Conservation (phyloP, 2,329 filamentous ascomycete species). For the Pleurostoma richardsiae region DNA sequence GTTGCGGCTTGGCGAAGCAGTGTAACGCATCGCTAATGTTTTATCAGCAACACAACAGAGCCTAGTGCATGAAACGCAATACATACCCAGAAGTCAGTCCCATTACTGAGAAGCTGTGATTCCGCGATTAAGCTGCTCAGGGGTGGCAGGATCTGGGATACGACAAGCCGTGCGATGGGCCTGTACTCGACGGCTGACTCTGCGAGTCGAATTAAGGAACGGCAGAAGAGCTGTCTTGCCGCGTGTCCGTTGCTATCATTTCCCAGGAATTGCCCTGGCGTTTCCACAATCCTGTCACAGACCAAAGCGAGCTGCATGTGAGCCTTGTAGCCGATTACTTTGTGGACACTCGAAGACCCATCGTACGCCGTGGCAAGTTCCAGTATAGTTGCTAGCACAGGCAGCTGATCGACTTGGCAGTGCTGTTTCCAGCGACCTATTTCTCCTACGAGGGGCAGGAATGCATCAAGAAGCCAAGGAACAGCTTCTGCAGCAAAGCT, state of each 20-base stretch:
- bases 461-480: no score
- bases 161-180: constrained; percentile 16
- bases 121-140: constrained; percentile 10
- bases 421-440: no score
- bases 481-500: no score
- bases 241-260: constrained; percentile 4
- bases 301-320: no score
- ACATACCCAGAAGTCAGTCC: constrained; percentile 16
- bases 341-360: no score
- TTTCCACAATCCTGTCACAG: no score
- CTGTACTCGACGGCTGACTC: constrained; percentile 13
- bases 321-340: no score
- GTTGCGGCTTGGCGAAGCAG: constrained; percentile 3
- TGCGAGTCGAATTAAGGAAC: constrained; percentile 16
- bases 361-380: no score
- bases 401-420: no score
- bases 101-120: background rate
- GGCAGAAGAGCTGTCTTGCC: background rate
- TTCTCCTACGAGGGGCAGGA: no score
- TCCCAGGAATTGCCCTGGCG: no score
- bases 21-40: constrained; percentile 1
- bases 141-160: constrained; percentile 14
- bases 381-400: no score
- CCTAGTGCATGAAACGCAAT: background rate
- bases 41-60: background rate